phyloP scores from a whole-genome alignment of 768 basidiomycete species.

The Paxillus involutus region DNA sequence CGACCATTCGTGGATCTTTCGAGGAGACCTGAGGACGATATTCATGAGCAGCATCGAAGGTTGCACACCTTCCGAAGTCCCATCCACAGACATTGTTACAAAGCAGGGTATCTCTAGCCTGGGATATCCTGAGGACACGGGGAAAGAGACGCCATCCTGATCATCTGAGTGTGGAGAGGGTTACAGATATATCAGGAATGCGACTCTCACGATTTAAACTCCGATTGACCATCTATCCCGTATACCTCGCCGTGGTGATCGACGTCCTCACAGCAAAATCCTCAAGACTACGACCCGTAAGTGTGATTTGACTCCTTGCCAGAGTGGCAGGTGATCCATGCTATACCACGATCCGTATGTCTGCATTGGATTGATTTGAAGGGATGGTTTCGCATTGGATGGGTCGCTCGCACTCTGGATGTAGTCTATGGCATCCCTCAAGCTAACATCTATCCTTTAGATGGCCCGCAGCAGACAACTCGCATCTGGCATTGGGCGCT shows the following conservation, averaged over 20 bases:
- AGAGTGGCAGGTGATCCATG: neutral
- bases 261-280: conserved; percentile 34
- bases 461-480: conserved; percentile 89
- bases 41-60: neutral
- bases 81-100: conserved; percentile 21
- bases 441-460: conserved; percentile 36
- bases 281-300: conserved; percentile 47
- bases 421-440: conserved; percentile 12
- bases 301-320: conserved; percentile 27
- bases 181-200: conserved; percentile 14
- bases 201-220: conserved; percentile 21
- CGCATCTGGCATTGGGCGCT: conserved; percentile 76
- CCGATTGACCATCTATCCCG: conserved; percentile 10
- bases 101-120: conserved; percentile 22
- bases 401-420: conserved; percentile 33
- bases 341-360: neutral
- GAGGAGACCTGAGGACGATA: neutral
- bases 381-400: conserved; percentile 32
- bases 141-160: too few relatives aligned
- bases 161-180: neutral
- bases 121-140: conserved; percentile 1
- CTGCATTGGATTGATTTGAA: conserved; percentile 1
- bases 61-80: conserved; percentile 24
- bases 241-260: conserved; percentile 18
- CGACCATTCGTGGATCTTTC: conserved; percentile 56